phyloP scores from a whole-genome alignment of 305 asterid species.

The Fraxinus sp. region DNA sequence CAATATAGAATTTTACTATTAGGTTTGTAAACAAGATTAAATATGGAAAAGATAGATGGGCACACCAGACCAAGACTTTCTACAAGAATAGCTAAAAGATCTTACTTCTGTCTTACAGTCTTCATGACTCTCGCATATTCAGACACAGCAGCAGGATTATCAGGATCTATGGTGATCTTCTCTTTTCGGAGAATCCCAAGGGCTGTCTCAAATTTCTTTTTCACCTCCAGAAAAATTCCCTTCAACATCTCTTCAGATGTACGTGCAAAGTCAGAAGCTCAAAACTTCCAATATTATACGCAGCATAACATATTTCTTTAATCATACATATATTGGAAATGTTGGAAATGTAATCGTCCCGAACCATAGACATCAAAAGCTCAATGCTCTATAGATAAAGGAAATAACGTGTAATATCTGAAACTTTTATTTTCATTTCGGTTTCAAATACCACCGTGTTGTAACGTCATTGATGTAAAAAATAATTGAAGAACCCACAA shows the following conservation, averaged over 20 bases:
- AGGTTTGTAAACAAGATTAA: background rate
- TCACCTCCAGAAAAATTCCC: constrained; percentile 82
- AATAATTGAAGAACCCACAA: background rate
- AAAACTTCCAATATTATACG: constrained; percentile 8
- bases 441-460: background rate
- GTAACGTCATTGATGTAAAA: background rate
- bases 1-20: background rate
- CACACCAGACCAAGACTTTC: constrained; percentile 8
- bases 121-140: constrained; percentile 84
- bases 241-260: constrained; percentile 76
- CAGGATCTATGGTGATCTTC: constrained; percentile 84
- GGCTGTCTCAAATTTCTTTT: constrained; percentile 88
- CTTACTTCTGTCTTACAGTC: constrained; percentile 81
- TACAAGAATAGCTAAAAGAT: constrained; percentile 9
- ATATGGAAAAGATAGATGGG: background rate
- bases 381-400: background rate
- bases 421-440: background rate
- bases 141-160: constrained; percentile 80
- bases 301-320: constrained; percentile 9
- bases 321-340: background rate
- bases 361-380: background rate
- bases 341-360: background rate
- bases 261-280: constrained; percentile 35
- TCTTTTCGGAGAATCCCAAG: constrained; percentile 66
- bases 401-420: background rate